A percentile compares a stretch with the other conserved stretches of the same genome.
Conservation (phyloP, 345 rosid genomes). For the Sonneratia alba region DNA sequence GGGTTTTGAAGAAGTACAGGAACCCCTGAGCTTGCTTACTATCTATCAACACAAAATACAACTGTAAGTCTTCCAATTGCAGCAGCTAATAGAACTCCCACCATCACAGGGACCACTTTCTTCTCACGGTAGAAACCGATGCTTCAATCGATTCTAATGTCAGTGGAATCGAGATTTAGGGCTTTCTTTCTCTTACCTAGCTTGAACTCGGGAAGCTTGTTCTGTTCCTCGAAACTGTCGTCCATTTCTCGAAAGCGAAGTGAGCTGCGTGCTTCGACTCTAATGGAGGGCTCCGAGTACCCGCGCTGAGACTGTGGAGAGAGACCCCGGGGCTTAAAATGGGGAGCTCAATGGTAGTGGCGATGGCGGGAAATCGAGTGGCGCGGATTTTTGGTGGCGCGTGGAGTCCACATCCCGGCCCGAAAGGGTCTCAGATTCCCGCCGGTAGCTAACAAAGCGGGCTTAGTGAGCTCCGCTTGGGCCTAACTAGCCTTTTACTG, state of each 20-base stretch:
- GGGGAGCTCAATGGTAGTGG: not conserved
- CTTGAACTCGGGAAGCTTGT: conserved; percentile 88
- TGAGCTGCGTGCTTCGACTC: not conserved
- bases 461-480: not conserved
- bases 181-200: conserved; percentile 43
- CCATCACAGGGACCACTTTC: not conserved
- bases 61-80: not conserved
- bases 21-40: conserved; percentile 96
- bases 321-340: not conserved
- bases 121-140: not conserved
- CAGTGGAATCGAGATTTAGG: not conserved
- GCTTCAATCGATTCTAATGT: not conserved
- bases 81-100: not conserved
- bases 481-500: not conserved
- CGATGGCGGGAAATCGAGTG: conserved; percentile 54
- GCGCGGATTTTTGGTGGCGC: conserved; percentile 18
- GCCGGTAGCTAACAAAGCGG: not conserved
- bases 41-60: conserved; percentile 28
- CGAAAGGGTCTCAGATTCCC: too few species aligned
- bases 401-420: conserved; percentile 7
- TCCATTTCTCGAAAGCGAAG: conserved; percentile 31
- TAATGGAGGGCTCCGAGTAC: not conserved
- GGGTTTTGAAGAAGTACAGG: conserved; percentile 87
- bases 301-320: not conserved
- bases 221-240: conserved; percentile 38